These are phyloP conservation scores for Botrytis paeoniae DNA, from an alignment of 2,329 filamentous ascomycete species.

Conservation along the genomic window DNA sequence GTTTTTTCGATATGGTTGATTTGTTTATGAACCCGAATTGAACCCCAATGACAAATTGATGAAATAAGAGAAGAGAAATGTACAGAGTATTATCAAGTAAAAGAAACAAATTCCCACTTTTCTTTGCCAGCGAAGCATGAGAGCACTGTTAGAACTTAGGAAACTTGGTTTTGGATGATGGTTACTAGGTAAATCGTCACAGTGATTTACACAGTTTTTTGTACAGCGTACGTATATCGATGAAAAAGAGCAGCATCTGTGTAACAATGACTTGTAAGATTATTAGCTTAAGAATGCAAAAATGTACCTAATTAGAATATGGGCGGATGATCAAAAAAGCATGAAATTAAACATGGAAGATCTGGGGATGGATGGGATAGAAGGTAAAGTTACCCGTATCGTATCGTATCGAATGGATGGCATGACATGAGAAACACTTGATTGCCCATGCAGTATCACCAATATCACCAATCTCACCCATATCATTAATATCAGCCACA, in stretches of 20 bases:
- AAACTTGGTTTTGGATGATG: background rate
- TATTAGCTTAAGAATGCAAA: background rate
- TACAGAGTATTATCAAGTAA: background rate
- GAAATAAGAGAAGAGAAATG: background rate
- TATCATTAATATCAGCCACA: background rate
- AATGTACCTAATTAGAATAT: background rate
- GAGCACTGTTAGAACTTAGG: no score
- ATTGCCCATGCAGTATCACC: background rate
- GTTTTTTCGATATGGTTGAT: background rate
- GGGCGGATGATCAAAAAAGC: background rate
- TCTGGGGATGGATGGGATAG: background rate
- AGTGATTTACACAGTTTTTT: background rate
- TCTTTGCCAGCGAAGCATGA: conserved; percentile 5
- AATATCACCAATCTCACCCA: background rate
- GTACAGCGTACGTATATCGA: background rate
- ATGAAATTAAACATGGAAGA: background rate
- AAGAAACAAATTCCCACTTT: conserved; percentile 4
- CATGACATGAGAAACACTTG: background rate
- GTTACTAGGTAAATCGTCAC: background rate
- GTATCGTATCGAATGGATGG: background rate
- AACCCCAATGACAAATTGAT: background rate
- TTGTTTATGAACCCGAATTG: background rate
- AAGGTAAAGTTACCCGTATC: background rate
- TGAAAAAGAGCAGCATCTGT: background rate
- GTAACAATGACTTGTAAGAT: background rate